These are phyloP conservation scores for Penicillium sp. DNA, from an alignment of 2,329 filamentous ascomycete genomes.

Conservation along the genomic window DNA sequence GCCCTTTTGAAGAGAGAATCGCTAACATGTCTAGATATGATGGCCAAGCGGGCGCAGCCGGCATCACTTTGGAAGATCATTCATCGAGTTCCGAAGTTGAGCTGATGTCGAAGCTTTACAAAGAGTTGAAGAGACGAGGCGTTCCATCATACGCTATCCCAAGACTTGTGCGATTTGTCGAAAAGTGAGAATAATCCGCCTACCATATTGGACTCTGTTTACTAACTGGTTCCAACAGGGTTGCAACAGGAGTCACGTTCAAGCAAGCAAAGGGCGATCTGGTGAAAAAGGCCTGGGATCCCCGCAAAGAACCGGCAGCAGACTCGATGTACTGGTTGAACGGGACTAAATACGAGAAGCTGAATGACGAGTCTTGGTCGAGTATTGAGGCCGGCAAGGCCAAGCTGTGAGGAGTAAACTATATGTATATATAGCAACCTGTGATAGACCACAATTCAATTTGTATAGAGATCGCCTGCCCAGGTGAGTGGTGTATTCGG, in stretches of 20 bases:
- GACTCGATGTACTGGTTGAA: constrained; percentile 45
- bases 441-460: too few species aligned
- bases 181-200: constrained; percentile 36
- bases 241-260: constrained; percentile 46
- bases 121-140: constrained; percentile 39
- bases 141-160: constrained; percentile 46
- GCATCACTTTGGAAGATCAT: constrained; percentile 39
- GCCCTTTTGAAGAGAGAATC: neutral
- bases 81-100: constrained; percentile 25
- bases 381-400: constrained; percentile 41
- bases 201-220: too few species aligned
- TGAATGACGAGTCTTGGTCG: constrained; percentile 38
- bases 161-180: constrained; percentile 43
- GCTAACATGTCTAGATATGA: constrained; percentile 36
- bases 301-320: constrained; percentile 25
- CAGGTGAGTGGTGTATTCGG: too few species aligned
- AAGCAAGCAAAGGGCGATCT: constrained; percentile 46
- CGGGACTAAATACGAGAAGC: constrained; percentile 35
- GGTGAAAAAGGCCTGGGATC: constrained; percentile 41
- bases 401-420: constrained; percentile 38
- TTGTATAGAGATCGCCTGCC: too few species aligned
- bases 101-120: constrained; percentile 38
- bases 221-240: too few species aligned
- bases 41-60: constrained; percentile 46
- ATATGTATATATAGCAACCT: too few species aligned